Conservation (phyloP, 1,284 basidiomycete genomes). For the Mycena sp. region DNA sequence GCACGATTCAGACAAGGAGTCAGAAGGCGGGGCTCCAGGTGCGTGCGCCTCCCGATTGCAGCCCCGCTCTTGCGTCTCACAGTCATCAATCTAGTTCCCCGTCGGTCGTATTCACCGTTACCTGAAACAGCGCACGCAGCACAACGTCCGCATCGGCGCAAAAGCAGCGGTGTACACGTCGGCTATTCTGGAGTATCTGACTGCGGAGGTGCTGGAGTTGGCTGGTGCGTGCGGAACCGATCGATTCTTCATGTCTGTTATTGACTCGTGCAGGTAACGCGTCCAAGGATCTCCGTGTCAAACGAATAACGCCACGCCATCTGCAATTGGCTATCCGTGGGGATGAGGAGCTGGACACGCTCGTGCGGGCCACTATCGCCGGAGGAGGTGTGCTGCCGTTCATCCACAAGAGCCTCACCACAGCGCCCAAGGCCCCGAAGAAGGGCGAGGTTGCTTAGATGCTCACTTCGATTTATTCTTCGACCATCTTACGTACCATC, state of each 20-base stretch:
- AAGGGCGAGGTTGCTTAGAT: constrained; percentile 1
- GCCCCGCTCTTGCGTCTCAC: background rate
- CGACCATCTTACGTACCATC: no score
- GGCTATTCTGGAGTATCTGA: constrained; percentile 91
- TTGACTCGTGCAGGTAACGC: constrained; percentile 78
- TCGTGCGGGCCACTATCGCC: constrained; percentile 75
- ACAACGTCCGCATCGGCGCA: constrained; percentile 92
- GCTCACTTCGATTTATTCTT: no score
- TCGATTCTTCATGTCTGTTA: background rate
- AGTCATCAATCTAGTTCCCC: constrained; percentile 72
- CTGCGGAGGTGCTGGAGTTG: constrained; percentile 90
- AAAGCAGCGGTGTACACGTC: constrained; percentile 95
- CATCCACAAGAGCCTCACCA: constrained; percentile 87
- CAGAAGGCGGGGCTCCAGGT: constrained; percentile 89
- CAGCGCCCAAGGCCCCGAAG: constrained; percentile 7
- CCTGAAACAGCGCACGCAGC: constrained; percentile 91
- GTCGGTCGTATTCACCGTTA: constrained; percentile 97
- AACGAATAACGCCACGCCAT: constrained; percentile 96
- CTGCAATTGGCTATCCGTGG: constrained; percentile 95
- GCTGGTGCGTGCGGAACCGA: constrained; percentile 66
- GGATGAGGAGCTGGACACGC: constrained; percentile 90
- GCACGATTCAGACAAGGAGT: constrained; percentile 68
- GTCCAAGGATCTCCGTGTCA: constrained; percentile 94
- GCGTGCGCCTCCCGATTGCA: constrained; percentile 31
- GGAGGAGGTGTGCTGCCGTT: constrained; percentile 95